These are phyloP conservation scores for Aspergillus transmontanensis DNA, from an alignment of 2,329 filamentous ascomycete genomes.

Conservation along the genomic window DNA sequence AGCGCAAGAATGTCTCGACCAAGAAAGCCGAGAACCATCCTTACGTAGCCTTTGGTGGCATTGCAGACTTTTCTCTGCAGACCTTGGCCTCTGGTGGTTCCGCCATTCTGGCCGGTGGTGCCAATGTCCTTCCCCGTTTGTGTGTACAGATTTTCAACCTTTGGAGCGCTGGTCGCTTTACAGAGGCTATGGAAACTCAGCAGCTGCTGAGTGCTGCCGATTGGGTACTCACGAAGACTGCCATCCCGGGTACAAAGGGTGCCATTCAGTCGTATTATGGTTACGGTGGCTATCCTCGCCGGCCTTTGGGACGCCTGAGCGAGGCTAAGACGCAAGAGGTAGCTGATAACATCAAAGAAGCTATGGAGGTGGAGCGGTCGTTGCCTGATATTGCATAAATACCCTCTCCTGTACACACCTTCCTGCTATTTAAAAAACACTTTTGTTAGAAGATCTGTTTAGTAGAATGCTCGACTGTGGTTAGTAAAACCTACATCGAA, in stretches of 20 bases:
- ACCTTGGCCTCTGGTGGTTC: conserved; percentile 78
- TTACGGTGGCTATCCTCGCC: conserved; percentile 77
- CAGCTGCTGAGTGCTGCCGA: conserved; percentile 75
- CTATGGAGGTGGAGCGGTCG: conserved; percentile 37
- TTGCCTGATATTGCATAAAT: conserved; percentile 40
- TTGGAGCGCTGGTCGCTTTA: conserved; percentile 71
- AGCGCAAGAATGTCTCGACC: conserved; percentile 26
- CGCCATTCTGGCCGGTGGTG: conserved; percentile 83
- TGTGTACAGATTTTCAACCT: conserved; percentile 81
- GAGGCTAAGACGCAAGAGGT: conserved; percentile 33
- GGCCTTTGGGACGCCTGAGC: conserved; percentile 52
- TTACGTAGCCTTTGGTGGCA: conserved; percentile 87
- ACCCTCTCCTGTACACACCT: not conserved
- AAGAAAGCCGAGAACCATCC: conserved; percentile 37
- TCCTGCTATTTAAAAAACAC: not conserved
- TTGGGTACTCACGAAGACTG: conserved; percentile 81
- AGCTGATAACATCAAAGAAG: conserved; percentile 38
- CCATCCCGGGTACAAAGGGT: conserved; percentile 82
- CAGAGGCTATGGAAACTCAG: conserved; percentile 76
- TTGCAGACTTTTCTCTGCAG: conserved; percentile 85
- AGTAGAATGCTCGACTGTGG: not conserved
- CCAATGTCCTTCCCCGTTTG: conserved; percentile 83
- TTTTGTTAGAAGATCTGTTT: not conserved
- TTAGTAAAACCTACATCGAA: not conserved
- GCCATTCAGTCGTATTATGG: conserved; percentile 82